phyloP scores from a whole-genome alignment of 73 alveolate species.

The Paramecium sonneborni region DNA sequence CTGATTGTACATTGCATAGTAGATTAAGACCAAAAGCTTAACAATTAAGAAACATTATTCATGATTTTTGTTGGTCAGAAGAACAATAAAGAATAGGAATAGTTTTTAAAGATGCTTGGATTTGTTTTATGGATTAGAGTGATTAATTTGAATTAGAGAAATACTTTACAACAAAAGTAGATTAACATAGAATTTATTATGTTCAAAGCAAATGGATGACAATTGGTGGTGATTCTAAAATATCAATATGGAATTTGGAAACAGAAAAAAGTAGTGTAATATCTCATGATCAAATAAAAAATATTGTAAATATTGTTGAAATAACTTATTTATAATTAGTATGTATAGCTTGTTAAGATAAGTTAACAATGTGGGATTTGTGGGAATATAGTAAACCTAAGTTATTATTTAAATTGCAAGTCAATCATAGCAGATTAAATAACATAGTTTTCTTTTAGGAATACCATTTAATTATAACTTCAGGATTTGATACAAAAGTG shows the following conservation, averaged over 20 bases:
- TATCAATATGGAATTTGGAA: conserved; percentile 41
- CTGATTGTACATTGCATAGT: conserved; percentile 12
- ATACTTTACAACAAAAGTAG: conserved; percentile 5
- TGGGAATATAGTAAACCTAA: conserved; percentile 31
- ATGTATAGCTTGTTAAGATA: conserved; percentile 47
- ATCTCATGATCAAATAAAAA: conserved; percentile 3
- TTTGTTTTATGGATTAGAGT: conserved; percentile 35
- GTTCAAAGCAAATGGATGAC: conserved; percentile 52
- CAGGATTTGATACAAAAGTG: conserved; percentile 60
- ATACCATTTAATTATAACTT: conserved; percentile 48
- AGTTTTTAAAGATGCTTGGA: conserved; percentile 40
- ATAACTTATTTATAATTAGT: neutral
- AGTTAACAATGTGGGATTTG: conserved; percentile 35
- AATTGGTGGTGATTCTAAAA: neutral
- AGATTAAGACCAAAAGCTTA: neutral
- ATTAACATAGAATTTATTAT: neutral
- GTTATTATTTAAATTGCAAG: neutral
- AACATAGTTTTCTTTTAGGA: conserved; percentile 36
- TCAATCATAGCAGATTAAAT: conserved; percentile 52
- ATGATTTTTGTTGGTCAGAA: conserved; percentile 52
- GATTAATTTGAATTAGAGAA: conserved; percentile 23
- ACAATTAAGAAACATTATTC: conserved; percentile 24
- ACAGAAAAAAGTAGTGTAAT: neutral
- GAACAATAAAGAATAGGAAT: conserved; percentile 35
- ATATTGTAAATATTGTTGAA: conserved; percentile 16